Evolutionary conservation across 192 early-diverging fungal genomes (phyloP), one percentile per base, ranked within the genome.

Genomic region (Mortierella claussenii): DNA sequence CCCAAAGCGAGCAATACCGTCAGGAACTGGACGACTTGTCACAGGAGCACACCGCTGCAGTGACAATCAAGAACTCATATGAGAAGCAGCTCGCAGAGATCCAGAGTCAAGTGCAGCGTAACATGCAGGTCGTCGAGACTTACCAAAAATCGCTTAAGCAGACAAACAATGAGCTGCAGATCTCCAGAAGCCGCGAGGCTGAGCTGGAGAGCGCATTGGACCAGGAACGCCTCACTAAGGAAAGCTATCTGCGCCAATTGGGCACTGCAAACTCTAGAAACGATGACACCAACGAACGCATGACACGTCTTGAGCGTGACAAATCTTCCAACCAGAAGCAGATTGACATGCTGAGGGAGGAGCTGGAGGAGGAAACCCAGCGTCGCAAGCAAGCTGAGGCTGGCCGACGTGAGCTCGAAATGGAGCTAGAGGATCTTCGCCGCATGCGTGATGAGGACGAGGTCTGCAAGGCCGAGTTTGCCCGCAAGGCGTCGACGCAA

Each of bases 11-110:
- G 52, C 61, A 79, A 11, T 62, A 87, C 58, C 83, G 83, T 37
- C 61, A 74, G 45, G 84, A 90, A 55, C 46, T 83, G 7, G 87
- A 89, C 40, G 79, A 80, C 15, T 64, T 82, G 13, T 80, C 80
- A 3, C 86, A 82, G 37, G 73, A 76, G 23, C 57, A 76, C 13
- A 53, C 63, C 0, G 64, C 63, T 0, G 54, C 65, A 6, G 34
- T 56, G 4, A 56, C 45, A 2, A 49, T 59, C 46, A 76, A 67
- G 64, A 66, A 67, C 40, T 66, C 64, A 3, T 54, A 62, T 18
- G 73, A 76, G 34, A 76, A 76, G 59, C 64, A 76, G 45, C 24
- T 76, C 1, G 64, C 34, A 13, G 73, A 76, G 46, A 67, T 76
- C 51, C 64, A 67, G 59, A 62, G 36, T 21, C 73, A 76, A 45